A percentile compares a stretch with the other conserved stretches of the same genome.
Evolutionary conservation across 2,329 filamentous ascomycete genomes (phyloP).

Genomic region (Bretziella fagacearum): DNA sequence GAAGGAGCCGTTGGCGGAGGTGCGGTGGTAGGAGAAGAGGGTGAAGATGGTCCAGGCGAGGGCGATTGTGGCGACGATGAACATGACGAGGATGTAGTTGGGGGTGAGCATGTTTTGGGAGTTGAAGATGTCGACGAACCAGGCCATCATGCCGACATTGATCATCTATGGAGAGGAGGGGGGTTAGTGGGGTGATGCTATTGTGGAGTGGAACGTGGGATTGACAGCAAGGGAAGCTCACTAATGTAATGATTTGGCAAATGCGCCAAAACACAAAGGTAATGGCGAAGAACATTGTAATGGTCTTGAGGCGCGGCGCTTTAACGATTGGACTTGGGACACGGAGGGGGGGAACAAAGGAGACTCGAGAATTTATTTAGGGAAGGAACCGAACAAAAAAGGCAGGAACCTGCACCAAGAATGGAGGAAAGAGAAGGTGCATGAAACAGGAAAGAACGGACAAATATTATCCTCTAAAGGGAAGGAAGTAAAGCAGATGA

Average conservation of each 20-base stretch:
- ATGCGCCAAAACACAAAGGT: slow-evolving; percentile 47
- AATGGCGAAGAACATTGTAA: slow-evolving; percentile 42
- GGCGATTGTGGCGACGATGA: slow-evolving; percentile 48
- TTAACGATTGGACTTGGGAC: too few species aligned
- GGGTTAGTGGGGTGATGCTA: slow-evolving; percentile 8
- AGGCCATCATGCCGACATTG: slow-evolving; percentile 48
- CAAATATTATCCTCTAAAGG: too few species aligned
- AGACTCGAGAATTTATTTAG: neutral
- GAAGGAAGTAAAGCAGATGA: too few species aligned
- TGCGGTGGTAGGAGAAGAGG: slow-evolving; percentile 49
- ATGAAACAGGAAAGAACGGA: too few species aligned
- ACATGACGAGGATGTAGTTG: slow-evolving; percentile 45
- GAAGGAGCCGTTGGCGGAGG: slow-evolving; percentile 41
- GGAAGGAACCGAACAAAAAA: neutral
- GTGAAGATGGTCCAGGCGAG: slow-evolving; percentile 48
- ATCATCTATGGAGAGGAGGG: slow-evolving; percentile 34
- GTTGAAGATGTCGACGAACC: slow-evolving; percentile 46
- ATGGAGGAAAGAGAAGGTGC: too few species aligned
- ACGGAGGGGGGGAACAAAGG: neutral
- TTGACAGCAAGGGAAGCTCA: slow-evolving; percentile 24
- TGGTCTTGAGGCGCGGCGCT: neutral
- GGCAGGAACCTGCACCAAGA: too few species aligned
- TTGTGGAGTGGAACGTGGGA: neutral
- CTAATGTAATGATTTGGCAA: slow-evolving; percentile 44
- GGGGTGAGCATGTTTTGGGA: slow-evolving; percentile 40